Evolutionary conservation across 768 basidiomycete genomes (phyloP), one percentile per base, ranked within the genome.

Genomic region (Lyophyllum decastes): DNA sequence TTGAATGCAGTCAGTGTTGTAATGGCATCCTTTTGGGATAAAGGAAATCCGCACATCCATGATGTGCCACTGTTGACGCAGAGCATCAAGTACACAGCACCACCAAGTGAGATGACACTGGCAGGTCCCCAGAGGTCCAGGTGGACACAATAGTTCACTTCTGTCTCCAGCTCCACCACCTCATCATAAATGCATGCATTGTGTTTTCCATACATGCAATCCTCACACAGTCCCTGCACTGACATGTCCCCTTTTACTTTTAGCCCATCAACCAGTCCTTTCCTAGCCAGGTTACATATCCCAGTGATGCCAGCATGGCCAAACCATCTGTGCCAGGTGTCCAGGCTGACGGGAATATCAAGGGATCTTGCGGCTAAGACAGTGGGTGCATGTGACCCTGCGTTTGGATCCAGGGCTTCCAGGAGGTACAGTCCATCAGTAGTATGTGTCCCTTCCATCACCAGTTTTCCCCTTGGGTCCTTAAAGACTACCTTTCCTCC

Each of bases 121-220:
- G 66, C 52, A 7, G 67, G 69, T 33, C 70, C 70, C 65, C 65
- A 73, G 0, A 74, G 38, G 46, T 74, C 67, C 10, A 66, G 7
- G n/a, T 54, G 50, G 4, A 50, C 47, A 2, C 30, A 12, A 21
- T 59, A 26, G 22, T 55, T 55, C 0, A 59, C 38, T 8, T 65
- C 58, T 0, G 24, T 57, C 49, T 70, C 66, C 7, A 54, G 62
- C 0, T 21, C 34, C 0, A 64, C 55, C 2, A 35, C 57, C 7
- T 60, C 62, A 33, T 72, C 65, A 34, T 65, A 73, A 17, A 66
- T 70, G 5, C 61, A 34, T 0, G 22, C 16, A 0, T 57, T 53
- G 11, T 69, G 66, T 49, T 70, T 68, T 14, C 66, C 64, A 33
- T 64, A 65, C 0, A 71, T 61, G 54, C 73, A 73, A 10, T 30